phyloP scores from a whole-genome alignment of 2,329 filamentous ascomycete genomes.

The Clonostachys chloroleuca region DNA sequence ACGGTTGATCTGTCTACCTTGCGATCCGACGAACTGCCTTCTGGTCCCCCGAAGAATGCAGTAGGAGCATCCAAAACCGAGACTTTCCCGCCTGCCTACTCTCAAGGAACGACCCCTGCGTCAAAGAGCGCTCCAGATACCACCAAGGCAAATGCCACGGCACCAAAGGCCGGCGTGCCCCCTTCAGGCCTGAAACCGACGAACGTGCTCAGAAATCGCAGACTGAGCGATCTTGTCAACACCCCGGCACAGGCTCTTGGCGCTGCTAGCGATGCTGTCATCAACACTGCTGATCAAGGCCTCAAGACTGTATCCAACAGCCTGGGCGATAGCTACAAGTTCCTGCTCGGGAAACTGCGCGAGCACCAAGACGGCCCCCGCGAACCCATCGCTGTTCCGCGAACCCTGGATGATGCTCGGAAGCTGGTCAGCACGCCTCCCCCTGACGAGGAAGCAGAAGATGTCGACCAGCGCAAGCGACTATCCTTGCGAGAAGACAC shows the following conservation, averaged over 20 bases:
- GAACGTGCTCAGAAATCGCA: conserved; percentile 59
- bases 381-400: conserved; percentile 62
- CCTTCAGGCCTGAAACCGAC: conserved; percentile 37
- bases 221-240: conserved; percentile 82
- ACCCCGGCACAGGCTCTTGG: conserved; percentile 77
- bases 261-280: conserved; percentile 77
- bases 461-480: conserved; percentile 21
- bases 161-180: conserved; percentile 28
- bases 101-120: conserved; percentile 33
- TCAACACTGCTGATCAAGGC: conserved; percentile 85
- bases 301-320: conserved; percentile 90
- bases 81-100: conserved; percentile 54
- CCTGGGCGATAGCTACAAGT: conserved; percentile 88
- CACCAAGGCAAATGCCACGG: conserved; percentile 21
- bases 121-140: conserved; percentile 20
- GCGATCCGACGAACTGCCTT: conserved; percentile 71
- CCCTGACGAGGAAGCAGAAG: conserved; percentile 54
- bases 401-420: conserved; percentile 87
- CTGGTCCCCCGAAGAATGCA: conserved; percentile 57
- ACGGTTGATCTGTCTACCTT: conserved; percentile 92
- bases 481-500: conserved; percentile 50
- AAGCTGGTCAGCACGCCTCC: conserved; percentile 77
- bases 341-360: conserved; percentile 82
- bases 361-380: conserved; percentile 52
- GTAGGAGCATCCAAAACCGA: conserved; percentile 44